Conservation (phyloP, 2,329 filamentous ascomycete species). For the Trichoderma sp. region DNA sequence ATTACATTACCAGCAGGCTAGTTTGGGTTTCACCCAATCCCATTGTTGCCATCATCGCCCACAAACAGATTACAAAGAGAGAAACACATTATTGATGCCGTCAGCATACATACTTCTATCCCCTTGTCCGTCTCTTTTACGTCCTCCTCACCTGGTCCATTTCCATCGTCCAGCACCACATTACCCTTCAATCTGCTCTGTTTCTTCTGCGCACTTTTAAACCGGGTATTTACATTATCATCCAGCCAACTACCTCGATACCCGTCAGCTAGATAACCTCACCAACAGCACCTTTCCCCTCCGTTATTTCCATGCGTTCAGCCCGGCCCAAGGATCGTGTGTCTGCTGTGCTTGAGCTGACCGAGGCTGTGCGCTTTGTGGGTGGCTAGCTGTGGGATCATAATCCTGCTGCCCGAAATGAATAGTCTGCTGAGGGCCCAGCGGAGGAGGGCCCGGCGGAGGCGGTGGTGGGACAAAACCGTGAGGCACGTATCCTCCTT, state of each 20-base stretch:
- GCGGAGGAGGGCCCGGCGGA: conserved; percentile 58
- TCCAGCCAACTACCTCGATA: not conserved
- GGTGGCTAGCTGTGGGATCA: conserved; percentile 30
- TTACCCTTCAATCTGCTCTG: not conserved
- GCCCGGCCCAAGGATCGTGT: conserved; percentile 51
- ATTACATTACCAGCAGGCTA: not conserved
- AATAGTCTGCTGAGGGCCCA: conserved; percentile 61
- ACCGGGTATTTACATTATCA: not conserved
- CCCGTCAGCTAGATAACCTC: not conserved
- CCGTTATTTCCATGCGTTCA: conserved; percentile 51
- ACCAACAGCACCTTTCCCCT: not conserved
- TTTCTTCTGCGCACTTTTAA: not conserved
- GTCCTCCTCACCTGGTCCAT: not conserved
- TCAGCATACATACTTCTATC: not conserved
- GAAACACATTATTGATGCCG: not conserved
- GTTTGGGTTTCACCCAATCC: not conserved
- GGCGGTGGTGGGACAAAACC: conserved; percentile 63
- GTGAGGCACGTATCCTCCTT: conserved; percentile 47
- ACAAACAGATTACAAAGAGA: not conserved
- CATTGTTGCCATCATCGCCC: not conserved
- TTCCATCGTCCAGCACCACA: not conserved
- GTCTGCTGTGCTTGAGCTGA: conserved; percentile 38
- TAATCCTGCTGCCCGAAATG: conserved; percentile 46
- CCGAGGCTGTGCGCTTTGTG: conserved; percentile 33
- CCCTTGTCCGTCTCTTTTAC: not conserved